Evolutionary conservation across 352 stramenopile species (phyloP), one percentile per base, ranked within the genome.

Genomic region (Phytophthora brassicae): DNA sequence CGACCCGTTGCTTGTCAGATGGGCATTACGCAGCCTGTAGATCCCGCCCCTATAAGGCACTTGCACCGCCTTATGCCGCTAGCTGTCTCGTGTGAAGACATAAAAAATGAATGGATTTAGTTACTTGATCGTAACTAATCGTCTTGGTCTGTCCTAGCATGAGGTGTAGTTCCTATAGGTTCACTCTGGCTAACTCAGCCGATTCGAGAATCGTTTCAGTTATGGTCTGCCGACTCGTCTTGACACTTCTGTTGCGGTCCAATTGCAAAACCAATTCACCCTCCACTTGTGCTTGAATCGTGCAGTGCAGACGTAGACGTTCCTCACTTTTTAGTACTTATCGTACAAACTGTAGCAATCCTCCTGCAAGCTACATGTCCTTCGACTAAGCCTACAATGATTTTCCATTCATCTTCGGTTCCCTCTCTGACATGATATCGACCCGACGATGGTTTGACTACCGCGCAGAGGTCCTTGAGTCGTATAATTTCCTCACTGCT

Each of bases 331-430:
- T 29, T 0, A 60, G 4, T 5, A 60, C 45, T 12, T 19, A 52
- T 4, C 14, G n/a, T 4, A 44, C 4, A 17, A 49, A 51, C n/a
- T 4, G 19, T n/a, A 6, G 52, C 36, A 2, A 48, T 45, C n/a
- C 26, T 45, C 12, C 39, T 7, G 5, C 41, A 14, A 14, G 45
- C 52, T 13, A 41, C 26, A 7, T 6, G 19, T 0, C 42, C 52
- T 41, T 60, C 14, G 6, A 22, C 41, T 1, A 60, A 7, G 14
- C 52, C 52, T 6, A 11, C 19, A 4, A 60, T 60, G 22, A 60
- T 35, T 6, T 8, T 22, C 52, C 52, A 60, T 12, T 60, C 52
- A 3, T 45, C 52, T 5, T 23, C 20, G 12, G 7, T 38, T 11
- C 26, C 52, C 11, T 17, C 17, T 33, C 51, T 33, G 5, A 33